Conservation (phyloP, 2,329 filamentous ascomycete species). For the Colletotrichum orchidophilum region DNA sequence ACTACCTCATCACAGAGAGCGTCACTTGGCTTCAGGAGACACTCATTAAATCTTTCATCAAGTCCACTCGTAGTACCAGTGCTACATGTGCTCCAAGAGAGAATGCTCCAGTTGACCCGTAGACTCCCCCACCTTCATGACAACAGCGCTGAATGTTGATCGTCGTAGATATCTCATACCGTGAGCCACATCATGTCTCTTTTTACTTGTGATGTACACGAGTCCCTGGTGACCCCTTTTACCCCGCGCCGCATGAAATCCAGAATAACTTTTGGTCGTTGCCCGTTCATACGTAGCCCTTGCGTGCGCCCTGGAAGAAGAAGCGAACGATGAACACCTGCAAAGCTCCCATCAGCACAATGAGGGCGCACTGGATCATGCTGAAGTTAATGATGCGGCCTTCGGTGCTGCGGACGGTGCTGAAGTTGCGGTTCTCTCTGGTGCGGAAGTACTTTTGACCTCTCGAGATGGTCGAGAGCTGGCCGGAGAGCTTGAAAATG, state of each 20-base stretch:
- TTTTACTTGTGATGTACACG: slow-evolving; percentile 32
- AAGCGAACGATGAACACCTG: slow-evolving; percentile 98
- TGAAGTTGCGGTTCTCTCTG: slow-evolving; percentile 98
- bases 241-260: slow-evolving; percentile 19
- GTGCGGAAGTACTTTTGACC: slow-evolving; percentile 99
- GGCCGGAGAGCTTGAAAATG: slow-evolving; percentile 92
- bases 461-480: slow-evolving; percentile 91
- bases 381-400: slow-evolving; percentile 97
- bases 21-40: not conserved
- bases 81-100: not conserved
- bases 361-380: slow-evolving; percentile 89
- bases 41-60: slow-evolving; percentile 20
- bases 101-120: not conserved
- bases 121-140: not conserved
- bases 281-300: slow-evolving; percentile 70
- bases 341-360: slow-evolving; percentile 92
- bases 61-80: not conserved
- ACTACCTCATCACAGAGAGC: not conserved
- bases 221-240: slow-evolving; percentile 27
- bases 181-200: slow-evolving; percentile 30
- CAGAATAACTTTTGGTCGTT: slow-evolving; percentile 17
- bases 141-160: slow-evolving; percentile 23
- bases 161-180: slow-evolving; percentile 28
- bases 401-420: slow-evolving; percentile 96
- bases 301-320: slow-evolving; percentile 89